These are phyloP conservation scores for Heimioporus sp. DNA, from an alignment of 768 basidiomycete species.

Conservation along the genomic window DNA sequence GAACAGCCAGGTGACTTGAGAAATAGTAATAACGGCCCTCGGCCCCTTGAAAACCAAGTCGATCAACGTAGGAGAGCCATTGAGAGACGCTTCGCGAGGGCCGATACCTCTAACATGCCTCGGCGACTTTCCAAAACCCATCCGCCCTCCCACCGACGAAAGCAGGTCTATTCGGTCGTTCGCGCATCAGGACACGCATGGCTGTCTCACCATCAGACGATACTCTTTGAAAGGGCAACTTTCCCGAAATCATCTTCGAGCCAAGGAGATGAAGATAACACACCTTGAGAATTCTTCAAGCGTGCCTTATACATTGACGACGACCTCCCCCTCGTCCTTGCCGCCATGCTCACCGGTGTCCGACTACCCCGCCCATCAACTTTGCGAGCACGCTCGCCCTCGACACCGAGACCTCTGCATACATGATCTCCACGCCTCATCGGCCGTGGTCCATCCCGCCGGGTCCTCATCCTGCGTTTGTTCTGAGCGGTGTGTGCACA, in stretches of 20 bases:
- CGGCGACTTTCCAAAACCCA: constrained; percentile 11
- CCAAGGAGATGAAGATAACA: not conserved
- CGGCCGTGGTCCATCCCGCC: constrained; percentile 57
- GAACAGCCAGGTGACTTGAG: no score
- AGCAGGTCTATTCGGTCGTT: constrained; percentile 7
- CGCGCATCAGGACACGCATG: not conserved
- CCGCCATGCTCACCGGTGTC: no score
- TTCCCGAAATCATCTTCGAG: constrained; percentile 19
- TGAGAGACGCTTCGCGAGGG: constrained; percentile 10
- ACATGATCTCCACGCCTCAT: constrained; percentile 32
- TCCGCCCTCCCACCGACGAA: constrained; percentile 2
- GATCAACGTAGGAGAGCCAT: not conserved
- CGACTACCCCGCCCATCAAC: no score
- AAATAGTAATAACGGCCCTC: no score
- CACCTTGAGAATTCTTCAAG: no score
- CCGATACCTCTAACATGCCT: constrained; percentile 5
- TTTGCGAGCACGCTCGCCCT: no score
- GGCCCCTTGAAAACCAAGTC: no score
- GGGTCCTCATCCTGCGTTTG: not conserved
- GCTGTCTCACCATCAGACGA: not conserved
- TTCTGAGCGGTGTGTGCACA: no score
- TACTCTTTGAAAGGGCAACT: constrained; percentile 8
- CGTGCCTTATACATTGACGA: no score
- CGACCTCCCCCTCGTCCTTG: no score
- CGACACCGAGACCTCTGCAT: no score